Base-by-base conservation (phyloP, 2,329 filamentous ascomycete species). In the Colletotrichum liaoningense region DNA sequence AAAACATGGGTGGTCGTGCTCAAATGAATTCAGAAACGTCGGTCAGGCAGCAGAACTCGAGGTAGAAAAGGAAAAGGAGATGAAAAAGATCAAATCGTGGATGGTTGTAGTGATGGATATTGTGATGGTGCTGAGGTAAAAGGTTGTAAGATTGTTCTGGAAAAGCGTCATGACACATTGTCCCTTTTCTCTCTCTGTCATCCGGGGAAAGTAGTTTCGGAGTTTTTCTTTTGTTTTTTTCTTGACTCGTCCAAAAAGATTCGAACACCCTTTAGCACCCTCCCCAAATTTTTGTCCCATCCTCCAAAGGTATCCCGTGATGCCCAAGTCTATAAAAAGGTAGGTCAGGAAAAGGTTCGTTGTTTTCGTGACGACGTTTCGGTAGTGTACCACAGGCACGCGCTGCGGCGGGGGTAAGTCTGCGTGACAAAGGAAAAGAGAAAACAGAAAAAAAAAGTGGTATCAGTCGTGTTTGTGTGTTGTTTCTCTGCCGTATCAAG, bases 351-450 rank as follows among this genome's bases (percentile, higher is more conserved):
- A 58, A 59, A 56, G 42, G 42, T 59, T 62, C 38, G 46, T 54
- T 63, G 60, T 66, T 63, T 74, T 72, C 72, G 58, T 74, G 63
- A 72, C 62, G 57, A 72, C 68, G 63, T 74, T 9, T 56, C 33
- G 46, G 46, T 33, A 22, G n/a, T 59, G 28, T 58, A 59, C 59
- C 70, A 64, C 56, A 73, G 11, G 58, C 63, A 42, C 72, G 72
- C 72, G 58, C 69, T 67, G 72, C 63, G 63, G 72, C 63, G n/a
- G 14, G 62, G 46, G 35, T 63, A 35, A 69, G 52, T 33, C 35
- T 46, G 56, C 58, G 24, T 65, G n/a, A 75, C 60, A 75, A 65
- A 75, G 28, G 58, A 75, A 73, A 74, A 38, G 30, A 58, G 30
- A 28, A 57, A 74, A 63, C 19, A 58, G 64, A 8, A 30, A 35